phyloP scores from a whole-genome alignment of 192 early-diverging fungal species.

The Backusella sp. region DNA sequence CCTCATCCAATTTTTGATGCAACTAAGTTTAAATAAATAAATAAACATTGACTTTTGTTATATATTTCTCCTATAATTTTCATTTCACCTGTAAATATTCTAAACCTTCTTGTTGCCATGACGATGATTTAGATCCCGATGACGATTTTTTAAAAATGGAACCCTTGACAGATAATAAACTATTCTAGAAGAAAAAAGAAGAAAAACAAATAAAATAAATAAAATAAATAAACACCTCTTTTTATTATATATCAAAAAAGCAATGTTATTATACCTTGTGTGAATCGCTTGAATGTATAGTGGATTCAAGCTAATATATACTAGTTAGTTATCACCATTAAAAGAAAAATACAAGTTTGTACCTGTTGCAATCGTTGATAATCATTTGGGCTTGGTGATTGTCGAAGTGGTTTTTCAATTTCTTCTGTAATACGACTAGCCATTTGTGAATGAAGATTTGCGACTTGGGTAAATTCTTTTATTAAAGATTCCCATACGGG shows the following conservation, averaged over 20 bases:
- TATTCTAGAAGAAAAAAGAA: constrained; percentile 1
- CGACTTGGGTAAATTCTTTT: constrained; percentile 31
- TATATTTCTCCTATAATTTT: background rate
- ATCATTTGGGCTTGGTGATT: constrained; percentile 3
- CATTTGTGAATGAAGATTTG: constrained; percentile 35
- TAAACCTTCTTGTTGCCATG: background rate
- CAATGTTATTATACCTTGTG: background rate
- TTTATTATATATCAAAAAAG: constrained; percentile 1
- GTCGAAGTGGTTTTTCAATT: constrained; percentile 34
- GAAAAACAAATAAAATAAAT: background rate
- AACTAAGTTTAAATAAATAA: background rate
- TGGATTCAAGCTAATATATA: background rate
- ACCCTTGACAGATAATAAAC: constrained; percentile 13
- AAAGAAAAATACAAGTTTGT: background rate
- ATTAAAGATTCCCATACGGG: constrained; percentile 29
- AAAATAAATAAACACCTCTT: background rate
- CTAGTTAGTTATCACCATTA: background rate
- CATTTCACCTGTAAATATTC: background rate
- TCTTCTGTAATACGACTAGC: constrained; percentile 40
- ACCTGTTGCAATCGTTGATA: constrained; percentile 26
- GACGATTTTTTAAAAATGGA: constrained; percentile 15
- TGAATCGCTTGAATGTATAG: background rate
- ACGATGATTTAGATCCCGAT: background rate
- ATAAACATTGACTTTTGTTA: background rate
- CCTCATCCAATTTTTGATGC: constrained; percentile 25